These are phyloP conservation scores for Leccinum angustisporum DNA, from an alignment of 1,284 basidiomycete species.

Conservation along the genomic window DNA sequence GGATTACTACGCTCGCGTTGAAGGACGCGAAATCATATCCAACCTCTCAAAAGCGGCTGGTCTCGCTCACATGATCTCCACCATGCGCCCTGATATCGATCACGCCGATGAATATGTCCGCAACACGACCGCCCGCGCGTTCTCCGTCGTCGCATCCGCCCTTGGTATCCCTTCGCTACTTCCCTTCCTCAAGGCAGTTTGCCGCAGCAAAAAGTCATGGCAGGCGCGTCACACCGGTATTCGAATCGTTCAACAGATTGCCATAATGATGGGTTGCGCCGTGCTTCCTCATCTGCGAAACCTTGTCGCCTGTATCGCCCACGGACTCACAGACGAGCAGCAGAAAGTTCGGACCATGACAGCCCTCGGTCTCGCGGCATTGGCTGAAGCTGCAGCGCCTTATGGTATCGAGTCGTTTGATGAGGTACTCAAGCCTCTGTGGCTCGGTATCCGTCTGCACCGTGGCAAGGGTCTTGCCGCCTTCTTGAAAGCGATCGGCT, in stretches of 20 bases:
- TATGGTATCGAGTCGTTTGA: constrained; percentile 99
- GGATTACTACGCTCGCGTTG: constrained; percentile 99
- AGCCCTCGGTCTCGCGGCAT: constrained; percentile 91
- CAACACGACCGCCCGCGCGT: constrained; percentile 98
- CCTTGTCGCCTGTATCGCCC: constrained; percentile 94
- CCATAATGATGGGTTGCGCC: constrained; percentile 99
- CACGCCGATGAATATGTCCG: constrained; percentile 99
- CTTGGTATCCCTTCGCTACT: constrained; percentile 97
- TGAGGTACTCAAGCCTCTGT: constrained; percentile 95
- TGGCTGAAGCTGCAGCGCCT: constrained; percentile 96
- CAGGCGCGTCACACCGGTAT: constrained; percentile 99
- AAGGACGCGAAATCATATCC: constrained; percentile 99
- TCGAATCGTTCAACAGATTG: constrained; percentile 98
- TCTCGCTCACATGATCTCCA: constrained; percentile 99
- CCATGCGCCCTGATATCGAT: constrained; percentile 99
- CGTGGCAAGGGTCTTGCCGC: constrained; percentile 98
- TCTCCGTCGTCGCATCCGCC: constrained; percentile 98
- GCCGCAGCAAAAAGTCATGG: constrained; percentile 99
- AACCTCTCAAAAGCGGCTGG: constrained; percentile 99
- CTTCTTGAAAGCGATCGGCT: constrained; percentile 98
- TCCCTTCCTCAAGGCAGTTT: constrained; percentile 98
- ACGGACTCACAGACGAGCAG: constrained; percentile 96
- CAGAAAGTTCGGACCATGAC: constrained; percentile 99
- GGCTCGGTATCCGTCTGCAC: constrained; percentile 97
- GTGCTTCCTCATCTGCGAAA: constrained; percentile 96